phyloP scores from a whole-genome alignment of 805 yeast genomes.

The Cyberlindnera bimundalis region DNA sequence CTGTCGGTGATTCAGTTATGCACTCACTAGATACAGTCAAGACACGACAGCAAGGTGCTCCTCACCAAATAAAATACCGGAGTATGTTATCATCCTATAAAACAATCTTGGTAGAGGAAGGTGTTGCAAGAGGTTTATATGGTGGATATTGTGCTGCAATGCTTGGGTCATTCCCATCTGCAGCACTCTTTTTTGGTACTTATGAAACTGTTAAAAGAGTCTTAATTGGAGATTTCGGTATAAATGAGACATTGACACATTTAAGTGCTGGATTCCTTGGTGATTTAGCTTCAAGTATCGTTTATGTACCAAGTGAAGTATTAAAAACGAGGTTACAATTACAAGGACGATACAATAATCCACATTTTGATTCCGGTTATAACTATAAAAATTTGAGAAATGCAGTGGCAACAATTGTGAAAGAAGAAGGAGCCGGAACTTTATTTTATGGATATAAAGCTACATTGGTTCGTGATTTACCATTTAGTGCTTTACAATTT shows the following conservation, averaged over 20 bases:
- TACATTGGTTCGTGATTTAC: constrained; percentile 86
- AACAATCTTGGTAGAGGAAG: constrained; percentile 81
- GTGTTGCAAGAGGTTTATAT: constrained; percentile 77
- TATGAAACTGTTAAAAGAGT: constrained; percentile 78
- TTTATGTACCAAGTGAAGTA: constrained; percentile 95
- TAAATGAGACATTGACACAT: constrained; percentile 79
- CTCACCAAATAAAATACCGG: constrained; percentile 59
- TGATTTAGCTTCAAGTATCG: constrained; percentile 81
- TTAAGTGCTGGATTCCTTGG: constrained; percentile 89
- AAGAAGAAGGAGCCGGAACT: constrained; percentile 70
- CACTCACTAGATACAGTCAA: constrained; percentile 96
- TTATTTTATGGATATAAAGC: constrained; percentile 92
- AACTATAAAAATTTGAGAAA: constrained; percentile 73
- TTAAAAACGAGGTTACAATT: constrained; percentile 88
- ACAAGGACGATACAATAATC: constrained; percentile 85
- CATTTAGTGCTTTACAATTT: constrained; percentile 93
- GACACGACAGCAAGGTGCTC: constrained; percentile 96
- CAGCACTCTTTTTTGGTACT: constrained; percentile 90
- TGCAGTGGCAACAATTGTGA: constrained; percentile 63
- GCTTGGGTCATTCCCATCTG: constrained; percentile 89
- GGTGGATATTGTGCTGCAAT: constrained; percentile 93
- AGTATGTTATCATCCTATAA: constrained; percentile 73
- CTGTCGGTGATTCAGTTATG: constrained; percentile 88
- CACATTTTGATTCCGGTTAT: constrained; percentile 76
- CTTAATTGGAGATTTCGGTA: constrained; percentile 56